phyloP scores from a whole-genome alignment of 2,329 filamentous ascomycete species.

The Aspergillus clavatus region DNA sequence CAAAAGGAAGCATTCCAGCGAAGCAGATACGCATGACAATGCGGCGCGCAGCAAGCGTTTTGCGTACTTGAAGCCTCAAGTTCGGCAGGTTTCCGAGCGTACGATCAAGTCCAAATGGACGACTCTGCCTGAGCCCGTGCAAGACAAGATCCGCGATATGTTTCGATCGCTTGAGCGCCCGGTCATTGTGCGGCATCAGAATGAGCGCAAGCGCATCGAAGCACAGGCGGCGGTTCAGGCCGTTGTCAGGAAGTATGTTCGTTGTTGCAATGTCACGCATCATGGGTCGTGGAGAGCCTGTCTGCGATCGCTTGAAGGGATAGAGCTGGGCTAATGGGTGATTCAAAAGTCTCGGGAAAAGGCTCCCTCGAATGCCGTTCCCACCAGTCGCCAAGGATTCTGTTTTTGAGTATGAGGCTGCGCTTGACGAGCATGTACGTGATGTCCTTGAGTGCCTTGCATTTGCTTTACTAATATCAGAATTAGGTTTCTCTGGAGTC shows the following conservation, averaged over 20 bases:
- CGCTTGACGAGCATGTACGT: conserved; percentile 40
- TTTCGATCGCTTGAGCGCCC: conserved; percentile 40
- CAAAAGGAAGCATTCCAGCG: conserved; percentile 24
- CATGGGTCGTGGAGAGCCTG: too few species aligned
- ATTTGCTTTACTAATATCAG: conserved; percentile 10
- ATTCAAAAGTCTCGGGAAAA: conserved; percentile 32
- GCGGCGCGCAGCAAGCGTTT: conserved; percentile 26
- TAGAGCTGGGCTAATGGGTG: background rate
- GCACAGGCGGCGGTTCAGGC: conserved; percentile 38
- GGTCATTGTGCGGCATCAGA: conserved; percentile 40
- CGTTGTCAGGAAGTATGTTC: conserved; percentile 40
- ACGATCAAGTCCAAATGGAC: conserved; percentile 46
- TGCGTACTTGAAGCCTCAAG: conserved; percentile 37
- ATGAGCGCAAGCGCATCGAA: conserved; percentile 40
- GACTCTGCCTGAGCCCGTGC: conserved; percentile 39
- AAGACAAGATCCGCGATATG: conserved; percentile 41
- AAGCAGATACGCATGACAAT: conserved; percentile 16
- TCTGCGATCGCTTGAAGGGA: background rate
- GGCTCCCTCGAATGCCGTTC: conserved; percentile 45
- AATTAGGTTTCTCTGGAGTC: conserved; percentile 35
- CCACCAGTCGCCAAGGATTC: conserved; percentile 40
- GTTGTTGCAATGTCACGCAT: background rate
- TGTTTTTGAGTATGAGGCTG: conserved; percentile 42
- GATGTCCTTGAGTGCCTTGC: background rate
- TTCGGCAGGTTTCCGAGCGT: conserved; percentile 39